Conservation (phyloP, 805 yeast genomes). For the Candida nanaspora region DNA sequence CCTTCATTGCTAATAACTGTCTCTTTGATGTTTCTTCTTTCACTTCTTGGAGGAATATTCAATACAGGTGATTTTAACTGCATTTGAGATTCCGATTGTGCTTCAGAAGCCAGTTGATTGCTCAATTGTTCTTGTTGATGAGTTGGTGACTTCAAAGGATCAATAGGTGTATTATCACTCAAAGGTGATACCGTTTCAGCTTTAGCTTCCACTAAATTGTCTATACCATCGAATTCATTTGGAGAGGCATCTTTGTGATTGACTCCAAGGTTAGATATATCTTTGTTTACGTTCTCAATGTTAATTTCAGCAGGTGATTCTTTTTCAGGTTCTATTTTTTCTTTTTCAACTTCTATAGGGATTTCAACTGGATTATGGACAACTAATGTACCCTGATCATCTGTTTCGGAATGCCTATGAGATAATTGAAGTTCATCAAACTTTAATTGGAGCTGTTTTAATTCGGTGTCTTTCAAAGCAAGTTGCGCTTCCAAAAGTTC, state of each 20-base stretch:
- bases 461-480: slow-evolving; percentile 6
- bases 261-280: background rate
- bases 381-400: too few species aligned
- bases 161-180: slow-evolving; percentile 6
- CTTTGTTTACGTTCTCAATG: too few species aligned
- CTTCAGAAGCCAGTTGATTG: background rate
- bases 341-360: too few species aligned
- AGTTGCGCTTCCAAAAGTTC: slow-evolving; percentile 3
- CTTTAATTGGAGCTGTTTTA: background rate
- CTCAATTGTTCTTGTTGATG: slow-evolving; percentile 11
- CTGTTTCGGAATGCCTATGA: too few species aligned
- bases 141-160: slow-evolving; percentile 19
- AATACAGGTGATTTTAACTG: slow-evolving; percentile 5
- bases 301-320: too few species aligned
- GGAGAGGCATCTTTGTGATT: background rate
- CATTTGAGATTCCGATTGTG: slow-evolving; percentile 5
- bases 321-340: too few species aligned
- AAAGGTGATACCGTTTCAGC: too few species aligned
- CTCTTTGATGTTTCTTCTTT: slow-evolving; percentile 2
- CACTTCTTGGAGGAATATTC: slow-evolving; percentile 22
- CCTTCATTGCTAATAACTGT: slow-evolving; percentile 9
- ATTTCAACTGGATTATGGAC: too few species aligned
- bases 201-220: background rate
- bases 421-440: background rate
- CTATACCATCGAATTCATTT: background rate